These are phyloP conservation scores for Drechmeria coniospora DNA, from an alignment of 2,329 filamentous ascomycete species.

Conservation along the genomic window DNA sequence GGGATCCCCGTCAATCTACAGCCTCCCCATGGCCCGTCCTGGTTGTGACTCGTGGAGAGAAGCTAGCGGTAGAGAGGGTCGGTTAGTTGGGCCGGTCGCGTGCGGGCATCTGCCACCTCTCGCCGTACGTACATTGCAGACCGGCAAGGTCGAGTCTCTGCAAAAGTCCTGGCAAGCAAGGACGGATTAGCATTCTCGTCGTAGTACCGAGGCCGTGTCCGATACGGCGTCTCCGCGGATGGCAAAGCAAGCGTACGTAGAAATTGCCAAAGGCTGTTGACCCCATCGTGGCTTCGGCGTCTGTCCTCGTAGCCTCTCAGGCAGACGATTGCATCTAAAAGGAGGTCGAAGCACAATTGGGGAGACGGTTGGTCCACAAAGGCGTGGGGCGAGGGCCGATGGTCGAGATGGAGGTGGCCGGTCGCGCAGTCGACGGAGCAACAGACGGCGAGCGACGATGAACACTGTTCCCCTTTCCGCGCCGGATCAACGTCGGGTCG, in stretches of 20 bases:
- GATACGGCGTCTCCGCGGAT: neutral
- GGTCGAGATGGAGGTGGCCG: neutral
- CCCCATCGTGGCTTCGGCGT: slow-evolving; percentile 31
- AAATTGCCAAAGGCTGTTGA: slow-evolving; percentile 48
- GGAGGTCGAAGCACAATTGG: slow-evolving; percentile 1
- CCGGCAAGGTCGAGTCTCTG: slow-evolving; percentile 65
- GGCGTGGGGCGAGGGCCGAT: too few relatives aligned
- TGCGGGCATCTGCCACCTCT: too few relatives aligned
- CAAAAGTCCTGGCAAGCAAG: slow-evolving; percentile 51
- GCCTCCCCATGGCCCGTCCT: slow-evolving; percentile 45
- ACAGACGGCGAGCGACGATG: too few relatives aligned
- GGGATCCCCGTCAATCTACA: slow-evolving; percentile 65
- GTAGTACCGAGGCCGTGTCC: neutral
- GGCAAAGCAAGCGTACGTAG: too few relatives aligned
- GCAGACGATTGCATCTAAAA: neutral
- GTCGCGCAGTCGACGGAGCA: too few relatives aligned
- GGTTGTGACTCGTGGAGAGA: slow-evolving; percentile 45
- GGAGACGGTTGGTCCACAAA: neutral
- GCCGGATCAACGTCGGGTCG: too few relatives aligned
- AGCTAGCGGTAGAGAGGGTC: slow-evolving; percentile 12
- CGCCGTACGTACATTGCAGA: slow-evolving; percentile 52
- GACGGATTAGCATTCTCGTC: slow-evolving; percentile 10
- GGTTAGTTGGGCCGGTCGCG: slow-evolving; percentile 6
- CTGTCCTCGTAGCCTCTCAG: slow-evolving; percentile 1
- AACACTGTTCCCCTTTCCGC: too few relatives aligned